These are phyloP conservation scores for Yarrowia sp. DNA, from an alignment of 805 yeast genomes.

Conservation along the genomic window DNA sequence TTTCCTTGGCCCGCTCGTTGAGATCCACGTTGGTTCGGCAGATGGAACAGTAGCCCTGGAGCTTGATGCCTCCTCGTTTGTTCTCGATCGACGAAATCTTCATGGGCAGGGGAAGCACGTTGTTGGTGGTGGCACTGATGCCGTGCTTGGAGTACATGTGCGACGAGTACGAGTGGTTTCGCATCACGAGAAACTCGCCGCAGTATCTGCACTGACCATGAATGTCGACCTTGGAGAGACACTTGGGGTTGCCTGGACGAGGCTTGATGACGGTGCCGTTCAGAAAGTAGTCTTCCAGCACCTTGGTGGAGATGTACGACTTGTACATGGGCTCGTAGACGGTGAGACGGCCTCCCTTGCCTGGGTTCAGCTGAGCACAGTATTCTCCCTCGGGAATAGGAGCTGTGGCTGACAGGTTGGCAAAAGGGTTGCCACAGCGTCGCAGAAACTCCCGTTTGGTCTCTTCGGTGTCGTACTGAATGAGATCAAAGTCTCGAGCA, in stretches of 20 bases:
- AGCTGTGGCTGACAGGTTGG: constrained; percentile 8
- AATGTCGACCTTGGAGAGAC: constrained; percentile 11
- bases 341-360: constrained; percentile 13
- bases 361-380: constrained; percentile 10
- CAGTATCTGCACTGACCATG: constrained; percentile 37
- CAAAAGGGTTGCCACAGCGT: constrained; percentile 27
- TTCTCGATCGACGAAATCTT: constrained; percentile 1
- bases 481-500: constrained; percentile 22
- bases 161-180: constrained; percentile 39
- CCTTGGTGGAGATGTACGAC: constrained; percentile 28
- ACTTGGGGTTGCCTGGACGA: constrained; percentile 19
- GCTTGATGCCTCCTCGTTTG: constrained; percentile 9
- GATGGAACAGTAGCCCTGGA: constrained; percentile 30
- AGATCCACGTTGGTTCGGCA: constrained; percentile 15
- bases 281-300: constrained; percentile 10
- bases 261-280: constrained; percentile 1
- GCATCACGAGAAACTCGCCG: constrained; percentile 36
- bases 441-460: constrained; percentile 12
- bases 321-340: constrained; percentile 33
- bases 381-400: constrained; percentile 9
- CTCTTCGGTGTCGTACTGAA: constrained; percentile 6
- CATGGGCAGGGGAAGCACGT: constrained; percentile 22
- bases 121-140: constrained; percentile 32
- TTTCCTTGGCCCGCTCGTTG: constrained; percentile 34
- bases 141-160: constrained; percentile 38